A percentile compares a stretch with the other conserved stretches of the same genome.
Conservation (phyloP, 208 protist genomes). For the Leishmania major region DNA sequence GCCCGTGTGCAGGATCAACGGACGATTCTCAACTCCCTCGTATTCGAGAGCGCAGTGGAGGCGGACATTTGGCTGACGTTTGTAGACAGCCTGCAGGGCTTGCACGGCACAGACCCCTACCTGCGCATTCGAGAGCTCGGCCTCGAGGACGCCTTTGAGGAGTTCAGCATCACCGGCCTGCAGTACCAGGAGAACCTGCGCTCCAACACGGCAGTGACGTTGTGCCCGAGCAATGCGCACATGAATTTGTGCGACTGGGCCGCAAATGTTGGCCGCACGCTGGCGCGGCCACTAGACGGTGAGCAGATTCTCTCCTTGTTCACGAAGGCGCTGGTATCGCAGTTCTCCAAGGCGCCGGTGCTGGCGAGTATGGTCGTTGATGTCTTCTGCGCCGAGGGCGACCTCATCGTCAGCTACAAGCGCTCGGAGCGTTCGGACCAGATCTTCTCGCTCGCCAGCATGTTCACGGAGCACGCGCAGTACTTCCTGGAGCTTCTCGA, state of each 20-base stretch:
- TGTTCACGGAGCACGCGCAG: slow-evolving; percentile 73
- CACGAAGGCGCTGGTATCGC: slow-evolving; percentile 77
- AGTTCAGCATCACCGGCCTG: slow-evolving; percentile 77
- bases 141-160: slow-evolving; percentile 77
- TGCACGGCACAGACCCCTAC: slow-evolving; percentile 33
- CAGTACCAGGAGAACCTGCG: slow-evolving; percentile 84
- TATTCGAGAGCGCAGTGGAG: slow-evolving; percentile 77
- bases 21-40: slow-evolving; percentile 45
- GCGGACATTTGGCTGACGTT: slow-evolving; percentile 83
- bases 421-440: slow-evolving; percentile 48
- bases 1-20: slow-evolving; percentile 69
- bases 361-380: slow-evolving; percentile 69
- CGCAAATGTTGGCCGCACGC: slow-evolving; percentile 35
- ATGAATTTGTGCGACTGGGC: slow-evolving; percentile 65
- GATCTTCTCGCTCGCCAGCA: slow-evolving; percentile 65
- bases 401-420: slow-evolving; percentile 78
- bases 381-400: slow-evolving; percentile 78
- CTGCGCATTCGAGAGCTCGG: slow-evolving; percentile 57
- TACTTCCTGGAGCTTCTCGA: slow-evolving; percentile 79
- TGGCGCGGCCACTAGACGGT: slow-evolving; percentile 29
- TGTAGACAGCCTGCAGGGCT: slow-evolving; percentile 45
- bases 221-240: slow-evolving; percentile 55
- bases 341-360: slow-evolving; percentile 77
- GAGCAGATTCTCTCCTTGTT: slow-evolving; percentile 66
- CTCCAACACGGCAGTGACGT: slow-evolving; percentile 43